A percentile compares a stretch with the other conserved stretches of the same genome.
Evolutionary conservation across 306 rosid genomes (phyloP).

Genomic region (Herpetospermum pedunculosum): DNA sequence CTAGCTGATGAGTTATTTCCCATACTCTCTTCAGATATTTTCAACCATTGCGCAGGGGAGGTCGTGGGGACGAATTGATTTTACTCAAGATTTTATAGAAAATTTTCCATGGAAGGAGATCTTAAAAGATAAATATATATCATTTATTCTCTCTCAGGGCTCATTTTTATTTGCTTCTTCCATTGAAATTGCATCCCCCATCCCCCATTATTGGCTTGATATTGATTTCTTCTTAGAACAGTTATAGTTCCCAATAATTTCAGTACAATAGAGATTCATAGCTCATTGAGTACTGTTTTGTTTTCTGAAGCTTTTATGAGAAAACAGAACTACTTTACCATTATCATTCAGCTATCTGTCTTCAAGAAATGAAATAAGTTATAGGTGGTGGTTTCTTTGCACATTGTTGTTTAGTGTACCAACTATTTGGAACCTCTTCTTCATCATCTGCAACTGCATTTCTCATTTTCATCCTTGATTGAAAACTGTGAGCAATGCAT

Average conservation of each 20-base stretch:
- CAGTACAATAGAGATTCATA: constrained; percentile 43
- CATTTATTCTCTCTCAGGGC: constrained; percentile 10
- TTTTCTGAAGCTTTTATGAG: constrained; percentile 32
- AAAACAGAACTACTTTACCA: constrained; percentile 33
- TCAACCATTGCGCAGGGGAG: constrained; percentile 7
- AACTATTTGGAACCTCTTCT: neutral
- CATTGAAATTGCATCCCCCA: constrained; percentile 30
- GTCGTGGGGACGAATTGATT: constrained; percentile 27
- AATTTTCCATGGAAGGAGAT: constrained; percentile 27
- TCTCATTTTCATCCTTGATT: neutral
- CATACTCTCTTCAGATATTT: constrained; percentile 9
- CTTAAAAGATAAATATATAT: constrained; percentile 13
- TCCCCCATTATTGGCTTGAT: constrained; percentile 30
- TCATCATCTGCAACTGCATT: neutral
- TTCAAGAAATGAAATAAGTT: constrained; percentile 23
- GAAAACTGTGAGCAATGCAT: neutral
- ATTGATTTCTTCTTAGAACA: constrained; percentile 55
- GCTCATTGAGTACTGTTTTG: constrained; percentile 31
- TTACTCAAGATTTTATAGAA: constrained; percentile 54
- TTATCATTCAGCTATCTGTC: neutral
- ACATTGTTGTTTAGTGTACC: neutral
- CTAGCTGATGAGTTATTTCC: constrained; percentile 10
- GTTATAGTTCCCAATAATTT: constrained; percentile 57
- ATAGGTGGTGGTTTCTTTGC: constrained; percentile 24
- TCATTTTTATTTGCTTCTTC: constrained; percentile 28